These are phyloP conservation scores for Kwoniella bestiolae DNA, from an alignment of 768 basidiomycete genomes.

Conservation along the genomic window DNA sequence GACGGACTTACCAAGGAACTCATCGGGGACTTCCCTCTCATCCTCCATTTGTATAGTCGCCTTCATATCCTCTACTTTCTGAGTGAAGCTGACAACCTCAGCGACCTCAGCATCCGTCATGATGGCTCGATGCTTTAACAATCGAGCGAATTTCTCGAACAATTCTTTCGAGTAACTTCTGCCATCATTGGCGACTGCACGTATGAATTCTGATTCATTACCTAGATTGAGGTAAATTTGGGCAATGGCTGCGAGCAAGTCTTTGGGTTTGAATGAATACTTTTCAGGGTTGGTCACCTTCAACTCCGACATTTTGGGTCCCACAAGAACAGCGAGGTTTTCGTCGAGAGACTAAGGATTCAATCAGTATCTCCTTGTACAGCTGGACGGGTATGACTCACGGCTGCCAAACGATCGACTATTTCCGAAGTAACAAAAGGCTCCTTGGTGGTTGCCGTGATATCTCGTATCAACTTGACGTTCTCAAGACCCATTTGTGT, in stretches of 20 bases:
- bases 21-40: constrained; percentile 93
- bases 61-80: constrained; percentile 81
- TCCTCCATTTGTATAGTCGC: constrained; percentile 71
- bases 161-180: constrained; percentile 83
- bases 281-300: constrained; percentile 84
- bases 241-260: constrained; percentile 80
- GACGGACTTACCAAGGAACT: constrained; percentile 75
- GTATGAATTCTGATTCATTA: constrained; percentile 74
- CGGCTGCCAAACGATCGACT: constrained; percentile 90
- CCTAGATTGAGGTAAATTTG: constrained; percentile 89
- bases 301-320: constrained; percentile 84
- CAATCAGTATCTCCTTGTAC: constrained; percentile 4
- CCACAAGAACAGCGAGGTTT: constrained; percentile 85
- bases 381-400: constrained; percentile 58
- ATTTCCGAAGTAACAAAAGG: constrained; percentile 98
- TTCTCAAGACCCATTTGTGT: constrained; percentile 84
- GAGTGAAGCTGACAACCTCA: constrained; percentile 70
- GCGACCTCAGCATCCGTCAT: constrained; percentile 80
- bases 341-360: constrained; percentile 69
- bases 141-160: constrained; percentile 76
- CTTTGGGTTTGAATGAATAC: constrained; percentile 83
- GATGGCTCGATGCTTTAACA: constrained; percentile 67
- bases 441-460: constrained; percentile 85
- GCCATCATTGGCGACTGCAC: constrained; percentile 89
- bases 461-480: constrained; percentile 85